phyloP scores from a whole-genome alignment of 2,329 filamentous ascomycete species.

The Zymoseptoria pseudotritici region DNA sequence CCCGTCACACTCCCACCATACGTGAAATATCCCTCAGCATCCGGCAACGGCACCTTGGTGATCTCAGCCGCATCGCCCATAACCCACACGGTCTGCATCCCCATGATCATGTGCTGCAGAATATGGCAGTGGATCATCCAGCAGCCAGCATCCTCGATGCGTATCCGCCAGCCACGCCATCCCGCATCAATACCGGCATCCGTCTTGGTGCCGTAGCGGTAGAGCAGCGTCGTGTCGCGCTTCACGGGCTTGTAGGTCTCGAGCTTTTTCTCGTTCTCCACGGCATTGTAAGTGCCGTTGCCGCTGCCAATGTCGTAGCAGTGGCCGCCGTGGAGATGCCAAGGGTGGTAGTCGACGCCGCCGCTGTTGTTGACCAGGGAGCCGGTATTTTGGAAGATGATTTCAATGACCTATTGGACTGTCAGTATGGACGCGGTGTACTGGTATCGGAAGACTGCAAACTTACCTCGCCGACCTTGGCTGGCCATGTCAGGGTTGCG shows the following conservation, averaged over 20 bases:
- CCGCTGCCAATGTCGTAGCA: slow-evolving; percentile 49
- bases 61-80: slow-evolving; percentile 40
- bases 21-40: slow-evolving; percentile 38
- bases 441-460: neutral
- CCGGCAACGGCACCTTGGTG: slow-evolving; percentile 23
- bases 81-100: slow-evolving; percentile 42
- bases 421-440: slow-evolving; percentile 32
- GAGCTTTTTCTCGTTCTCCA: slow-evolving; percentile 41
- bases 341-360: slow-evolving; percentile 44
- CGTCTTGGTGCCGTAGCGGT: slow-evolving; percentile 43
- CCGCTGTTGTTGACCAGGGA: slow-evolving; percentile 22
- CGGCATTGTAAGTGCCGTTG: slow-evolving; percentile 46
- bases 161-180: slow-evolving; percentile 56
- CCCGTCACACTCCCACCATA: slow-evolving; percentile 41
- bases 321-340: slow-evolving; percentile 50
- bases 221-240: slow-evolving; percentile 49
- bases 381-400: slow-evolving; percentile 29
- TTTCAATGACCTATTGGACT: slow-evolving; percentile 35
- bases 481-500: slow-evolving; percentile 43
- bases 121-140: slow-evolving; percentile 60
- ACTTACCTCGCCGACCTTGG: slow-evolving; percentile 49
- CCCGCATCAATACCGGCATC: slow-evolving; percentile 39
- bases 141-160: slow-evolving; percentile 44
- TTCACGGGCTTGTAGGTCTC: slow-evolving; percentile 33
- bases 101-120: slow-evolving; percentile 53